A percentile compares a stretch with the other conserved stretches of the same genome.
These are phyloP conservation scores for Rosa rugosa DNA, from an alignment of 306 rosid species.

Conservation along the genomic window DNA sequence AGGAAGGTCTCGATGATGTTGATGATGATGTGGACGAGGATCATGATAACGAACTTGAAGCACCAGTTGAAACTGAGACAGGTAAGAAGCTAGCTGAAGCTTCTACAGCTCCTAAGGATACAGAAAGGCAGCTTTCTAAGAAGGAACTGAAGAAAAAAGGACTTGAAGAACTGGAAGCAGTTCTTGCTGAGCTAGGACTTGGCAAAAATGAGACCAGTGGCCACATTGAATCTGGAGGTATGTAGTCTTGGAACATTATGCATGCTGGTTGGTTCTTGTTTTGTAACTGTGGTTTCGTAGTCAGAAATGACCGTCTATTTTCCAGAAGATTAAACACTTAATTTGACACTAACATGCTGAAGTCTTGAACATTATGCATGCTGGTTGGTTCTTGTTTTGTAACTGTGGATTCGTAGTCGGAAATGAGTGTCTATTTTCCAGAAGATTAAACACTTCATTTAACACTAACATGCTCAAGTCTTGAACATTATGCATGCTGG, in stretches of 20 bases:
- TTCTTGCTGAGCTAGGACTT: conserved; percentile 73
- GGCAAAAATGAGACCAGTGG: conserved; percentile 36
- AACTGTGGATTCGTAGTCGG: background rate
- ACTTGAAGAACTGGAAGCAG: conserved; percentile 80
- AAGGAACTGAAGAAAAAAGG: conserved; percentile 79
- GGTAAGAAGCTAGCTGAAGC: conserved; percentile 41
- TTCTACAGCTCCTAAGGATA: conserved; percentile 48
- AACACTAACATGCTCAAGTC: background rate
- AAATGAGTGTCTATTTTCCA: background rate
- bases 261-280: conserved; percentile 10
- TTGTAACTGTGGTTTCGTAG: background rate
- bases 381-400: conserved; percentile 8
- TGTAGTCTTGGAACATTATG: conserved; percentile 5
- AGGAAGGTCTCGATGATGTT: conserved; percentile 54
- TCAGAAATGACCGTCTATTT: background rate
- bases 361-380: conserved; percentile 1
- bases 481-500: background rate
- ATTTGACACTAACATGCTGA: background rate
- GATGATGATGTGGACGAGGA: conserved; percentile 64
- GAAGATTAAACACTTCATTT: background rate
- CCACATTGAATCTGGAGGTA: conserved; percentile 60
- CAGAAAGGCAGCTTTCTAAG: conserved; percentile 80
- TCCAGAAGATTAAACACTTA: background rate
- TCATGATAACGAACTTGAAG: conserved; percentile 44
- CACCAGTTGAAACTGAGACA: conserved; percentile 40